A percentile compares a stretch with the other conserved stretches of the same genome.
Conservation (phyloP, 257 asterid species). For the Jaltomata sinuosa region DNA sequence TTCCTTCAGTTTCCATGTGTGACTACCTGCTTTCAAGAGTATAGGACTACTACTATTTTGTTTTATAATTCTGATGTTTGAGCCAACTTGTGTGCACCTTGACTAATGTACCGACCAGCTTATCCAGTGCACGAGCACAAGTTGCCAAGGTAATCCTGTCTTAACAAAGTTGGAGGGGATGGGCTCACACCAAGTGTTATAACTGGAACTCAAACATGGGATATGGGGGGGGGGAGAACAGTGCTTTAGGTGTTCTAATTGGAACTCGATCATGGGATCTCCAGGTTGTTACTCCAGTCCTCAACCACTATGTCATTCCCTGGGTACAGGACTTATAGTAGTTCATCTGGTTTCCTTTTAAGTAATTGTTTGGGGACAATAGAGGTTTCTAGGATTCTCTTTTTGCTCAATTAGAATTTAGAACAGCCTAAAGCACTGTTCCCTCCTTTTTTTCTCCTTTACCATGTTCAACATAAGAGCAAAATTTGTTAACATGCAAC, state of each 20-base stretch:
- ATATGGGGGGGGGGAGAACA: background rate
- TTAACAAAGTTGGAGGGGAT: background rate
- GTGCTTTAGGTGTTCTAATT: background rate
- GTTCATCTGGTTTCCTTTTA: background rate
- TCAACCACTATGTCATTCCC: background rate
- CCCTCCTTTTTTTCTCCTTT: background rate
- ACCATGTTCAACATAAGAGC: background rate
- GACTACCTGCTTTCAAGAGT: background rate
- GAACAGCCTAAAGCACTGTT: background rate
- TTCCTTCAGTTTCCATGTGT: background rate
- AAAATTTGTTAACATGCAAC: background rate
- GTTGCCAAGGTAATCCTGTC: background rate
- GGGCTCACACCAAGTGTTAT: background rate
- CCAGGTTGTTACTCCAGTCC: background rate
- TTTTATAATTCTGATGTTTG: background rate
- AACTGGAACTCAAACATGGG: background rate
- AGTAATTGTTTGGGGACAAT: background rate
- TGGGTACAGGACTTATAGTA: background rate
- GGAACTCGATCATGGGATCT: background rate
- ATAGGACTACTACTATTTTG: background rate
- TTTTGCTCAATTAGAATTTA: background rate
- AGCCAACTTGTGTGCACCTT: background rate
- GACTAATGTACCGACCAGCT: background rate
- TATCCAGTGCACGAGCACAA: background rate
- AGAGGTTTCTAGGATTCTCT: background rate